Evolutionary conservation across 164 flowering plant species (phyloP).

Genomic region (Piper longum): DNA sequence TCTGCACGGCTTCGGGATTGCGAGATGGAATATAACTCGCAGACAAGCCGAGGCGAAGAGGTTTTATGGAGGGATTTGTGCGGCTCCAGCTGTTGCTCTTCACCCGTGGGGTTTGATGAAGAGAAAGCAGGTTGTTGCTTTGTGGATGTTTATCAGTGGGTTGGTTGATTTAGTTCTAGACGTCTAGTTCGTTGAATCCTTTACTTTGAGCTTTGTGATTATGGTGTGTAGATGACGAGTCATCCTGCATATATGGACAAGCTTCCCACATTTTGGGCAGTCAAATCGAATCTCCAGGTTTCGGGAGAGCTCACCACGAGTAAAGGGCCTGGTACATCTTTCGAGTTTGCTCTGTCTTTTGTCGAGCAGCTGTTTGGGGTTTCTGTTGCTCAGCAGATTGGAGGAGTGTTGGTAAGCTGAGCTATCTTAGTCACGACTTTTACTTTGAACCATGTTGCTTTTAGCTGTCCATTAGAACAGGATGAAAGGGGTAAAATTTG

Average conservation of each 20-base stretch:
- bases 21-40: conserved; percentile 42
- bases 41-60: conserved; percentile 82
- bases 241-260: conserved; percentile 85
- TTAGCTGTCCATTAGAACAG: not conserved
- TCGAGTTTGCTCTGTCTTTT: conserved; percentile 63
- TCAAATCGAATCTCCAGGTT: conserved; percentile 65
- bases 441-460: no score
- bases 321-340: conserved; percentile 88
- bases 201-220: not conserved
- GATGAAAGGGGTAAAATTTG: not conserved
- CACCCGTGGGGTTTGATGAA: conserved; percentile 78
- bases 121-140: conserved; percentile 44
- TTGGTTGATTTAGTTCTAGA: not conserved
- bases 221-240: conserved; percentile 52
- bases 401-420: conserved; percentile 39
- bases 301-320: conserved; percentile 92
- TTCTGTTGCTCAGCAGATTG: conserved; percentile 42
- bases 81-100: conserved; percentile 91
- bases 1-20: conserved; percentile 72
- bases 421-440: not conserved
- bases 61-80: conserved; percentile 85
- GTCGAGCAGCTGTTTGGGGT: conserved; percentile 81
- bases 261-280: conserved; percentile 81
- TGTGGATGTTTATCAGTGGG: not conserved
- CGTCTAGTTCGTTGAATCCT: not conserved